Evolutionary conservation across 73 alveolate species (phyloP), one percentile per base, ranked within the genome.

Genomic region (Paraurostyla sp.): DNA sequence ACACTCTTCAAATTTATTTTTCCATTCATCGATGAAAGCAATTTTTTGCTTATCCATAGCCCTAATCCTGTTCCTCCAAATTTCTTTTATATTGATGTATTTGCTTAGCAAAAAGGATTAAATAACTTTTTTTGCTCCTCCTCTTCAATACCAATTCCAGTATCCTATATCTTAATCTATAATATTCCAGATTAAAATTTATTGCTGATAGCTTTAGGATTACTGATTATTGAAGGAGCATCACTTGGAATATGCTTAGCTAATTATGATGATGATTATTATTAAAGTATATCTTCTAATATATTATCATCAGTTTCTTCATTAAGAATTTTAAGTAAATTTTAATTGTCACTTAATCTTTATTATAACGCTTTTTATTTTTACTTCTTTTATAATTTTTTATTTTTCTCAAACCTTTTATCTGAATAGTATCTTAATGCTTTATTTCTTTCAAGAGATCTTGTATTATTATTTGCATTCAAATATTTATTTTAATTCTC

Each of bases 11-110:
- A 15, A 3, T 49, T 50, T 6, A 86, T 52, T 23, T 43, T 27
- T 13, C 93, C 93, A 3, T 38, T 75, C 93, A 86, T 86, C 43
- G 38, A 58, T 0, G 43, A 23, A 22, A 86, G 40, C 6, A 86
- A 29, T 86, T 54, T 68, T 11, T 86, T 13, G 22, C 85, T n/a
- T 20, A 86, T 46, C 93, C 93, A 86, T 27, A 86, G 73, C 1
- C 93, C 93, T 7, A 86, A 51, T 3, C 93, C 93, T 18, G 93
- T 86, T 11, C 93, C 93, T 50, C 93, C 93, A 52, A 75, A 86
- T 42, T 76, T 73, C 58, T 38, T 52, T 50, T 57, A 43, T 22
- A 86, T 86, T 3, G 15, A 36, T 9, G 29, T 68, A 52, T 86
- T 57, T 0, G 93, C 93, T 76, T 86, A 52, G 0, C 36, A 50